phyloP scores from a whole-genome alignment of 306 rosid genomes.

The Inga leiocalycina region DNA sequence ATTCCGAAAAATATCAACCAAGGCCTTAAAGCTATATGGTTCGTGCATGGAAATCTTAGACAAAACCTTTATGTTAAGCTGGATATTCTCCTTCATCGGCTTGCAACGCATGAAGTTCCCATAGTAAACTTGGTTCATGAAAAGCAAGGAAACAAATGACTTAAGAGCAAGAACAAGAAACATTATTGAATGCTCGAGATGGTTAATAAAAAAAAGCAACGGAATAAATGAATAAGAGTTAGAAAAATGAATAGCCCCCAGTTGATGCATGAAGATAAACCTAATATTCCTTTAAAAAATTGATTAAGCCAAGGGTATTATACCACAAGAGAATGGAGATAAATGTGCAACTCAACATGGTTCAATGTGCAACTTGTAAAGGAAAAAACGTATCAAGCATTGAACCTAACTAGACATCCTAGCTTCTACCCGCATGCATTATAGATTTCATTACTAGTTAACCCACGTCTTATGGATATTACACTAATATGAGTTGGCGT shows the following conservation, averaged over 20 bases:
- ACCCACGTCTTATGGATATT: not conserved
- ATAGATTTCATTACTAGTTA: not conserved
- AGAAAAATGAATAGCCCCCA: not conserved
- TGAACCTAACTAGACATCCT: not conserved
- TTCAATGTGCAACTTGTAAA: not conserved
- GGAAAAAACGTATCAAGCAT: not conserved
- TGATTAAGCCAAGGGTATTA: not conserved
- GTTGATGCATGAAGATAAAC: not conserved
- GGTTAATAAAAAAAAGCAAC: not conserved
- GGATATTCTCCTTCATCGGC: slow-evolving; percentile 68
- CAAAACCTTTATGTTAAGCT: slow-evolving; percentile 28
- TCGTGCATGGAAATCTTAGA: slow-evolving; percentile 50
- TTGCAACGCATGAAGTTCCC: slow-evolving; percentile 69
- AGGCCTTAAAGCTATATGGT: slow-evolving; percentile 60
- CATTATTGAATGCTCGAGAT: not conserved
- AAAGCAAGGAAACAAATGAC: not conserved
- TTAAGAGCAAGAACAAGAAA: not conserved
- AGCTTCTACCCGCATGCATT: not conserved
- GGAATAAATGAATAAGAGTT: not conserved
- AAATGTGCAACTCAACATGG: not conserved
- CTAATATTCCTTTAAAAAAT: not conserved
- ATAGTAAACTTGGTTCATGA: slow-evolving; percentile 51
- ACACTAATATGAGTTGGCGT: not conserved
- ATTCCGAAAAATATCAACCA: slow-evolving; percentile 56
- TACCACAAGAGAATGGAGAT: not conserved